Evolutionary conservation across 2,329 filamentous ascomycete genomes (phyloP).

Genomic region (Alternaria postmessia): DNA sequence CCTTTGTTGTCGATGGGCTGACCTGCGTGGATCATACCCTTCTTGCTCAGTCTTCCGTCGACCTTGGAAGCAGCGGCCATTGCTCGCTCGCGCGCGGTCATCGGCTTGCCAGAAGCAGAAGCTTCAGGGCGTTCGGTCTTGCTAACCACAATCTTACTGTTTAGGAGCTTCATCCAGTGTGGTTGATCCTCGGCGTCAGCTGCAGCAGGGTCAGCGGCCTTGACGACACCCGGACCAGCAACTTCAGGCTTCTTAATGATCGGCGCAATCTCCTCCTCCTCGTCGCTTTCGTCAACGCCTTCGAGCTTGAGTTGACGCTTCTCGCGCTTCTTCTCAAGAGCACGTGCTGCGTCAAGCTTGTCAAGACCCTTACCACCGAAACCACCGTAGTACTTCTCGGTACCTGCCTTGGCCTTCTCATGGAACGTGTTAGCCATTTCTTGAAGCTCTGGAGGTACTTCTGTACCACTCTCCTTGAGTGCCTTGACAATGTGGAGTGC

Average conservation of each 20-base stretch:
- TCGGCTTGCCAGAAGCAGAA: constrained; percentile 65
- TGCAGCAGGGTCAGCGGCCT: constrained; percentile 27
- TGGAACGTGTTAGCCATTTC: constrained; percentile 73
- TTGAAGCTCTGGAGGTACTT: constrained; percentile 74
- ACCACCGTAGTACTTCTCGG: constrained; percentile 83
- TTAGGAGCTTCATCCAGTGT: constrained; percentile 55
- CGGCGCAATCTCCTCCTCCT: constrained; percentile 72
- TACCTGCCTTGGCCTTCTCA: constrained; percentile 91
- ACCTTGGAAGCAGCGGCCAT: constrained; percentile 91
- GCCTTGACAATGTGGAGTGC: constrained; percentile 89
- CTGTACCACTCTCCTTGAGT: constrained; percentile 87
- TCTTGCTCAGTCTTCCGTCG: constrained; percentile 86
- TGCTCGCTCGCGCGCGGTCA: constrained; percentile 74
- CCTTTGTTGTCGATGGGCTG: constrained; percentile 99
- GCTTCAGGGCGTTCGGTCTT: constrained; percentile 67
- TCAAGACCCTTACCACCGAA: constrained; percentile 97
- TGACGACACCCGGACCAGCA: constrained; percentile 48
- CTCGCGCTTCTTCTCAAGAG: constrained; percentile 84
- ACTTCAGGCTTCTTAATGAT: constrained; percentile 65
- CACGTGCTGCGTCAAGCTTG: constrained; percentile 87
- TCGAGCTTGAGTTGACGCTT: constrained; percentile 80
- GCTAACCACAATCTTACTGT: constrained; percentile 76
- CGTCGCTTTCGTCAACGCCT: constrained; percentile 85
- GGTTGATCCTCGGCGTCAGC: constrained; percentile 34
- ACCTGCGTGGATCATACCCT: constrained; percentile 86